Conservation (phyloP, 2,329 filamentous ascomycete genomes). For the Colletotrichum australisinense region DNA sequence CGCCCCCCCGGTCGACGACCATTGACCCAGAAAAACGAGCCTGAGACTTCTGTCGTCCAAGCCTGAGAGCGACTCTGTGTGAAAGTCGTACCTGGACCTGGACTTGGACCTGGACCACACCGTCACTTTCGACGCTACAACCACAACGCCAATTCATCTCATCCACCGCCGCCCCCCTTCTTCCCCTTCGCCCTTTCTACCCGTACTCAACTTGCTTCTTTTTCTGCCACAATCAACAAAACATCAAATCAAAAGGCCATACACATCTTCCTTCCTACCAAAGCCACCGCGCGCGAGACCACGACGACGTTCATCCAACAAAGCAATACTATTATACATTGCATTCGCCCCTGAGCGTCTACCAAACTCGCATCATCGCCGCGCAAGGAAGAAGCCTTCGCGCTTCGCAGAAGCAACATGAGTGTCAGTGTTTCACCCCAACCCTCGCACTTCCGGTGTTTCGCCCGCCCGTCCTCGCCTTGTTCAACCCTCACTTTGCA, state of each 20-base stretch:
- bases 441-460: constrained; percentile 39
- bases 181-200: constrained; percentile 24
- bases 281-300: background rate
- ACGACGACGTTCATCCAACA: background rate
- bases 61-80: background rate
- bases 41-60: constrained; percentile 26
- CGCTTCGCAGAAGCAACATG: constrained; percentile 50
- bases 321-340: background rate
- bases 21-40: constrained; percentile 10
- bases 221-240: constrained; percentile 6
- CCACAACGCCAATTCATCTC: constrained; percentile 24
- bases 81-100: background rate
- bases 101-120: background rate
- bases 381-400: constrained; percentile 38
- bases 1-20: constrained; percentile 1
- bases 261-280: constrained; percentile 11
- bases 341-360: constrained; percentile 1
- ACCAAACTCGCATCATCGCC: constrained; percentile 15
- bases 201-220: constrained; percentile 35
- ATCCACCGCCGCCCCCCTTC: constrained; percentile 4
- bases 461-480: constrained; percentile 29
- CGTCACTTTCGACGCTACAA: constrained; percentile 16
- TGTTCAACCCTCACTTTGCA: constrained; percentile 4
- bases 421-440: constrained; percentile 58
- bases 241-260: background rate